Percentiles rank a stretch among this genome's conserved stretches.
These are phyloP conservation scores for Pseudopediastrum boryanum DNA, from an alignment of 139 green algal genomes.

Conservation along the genomic window DNA sequence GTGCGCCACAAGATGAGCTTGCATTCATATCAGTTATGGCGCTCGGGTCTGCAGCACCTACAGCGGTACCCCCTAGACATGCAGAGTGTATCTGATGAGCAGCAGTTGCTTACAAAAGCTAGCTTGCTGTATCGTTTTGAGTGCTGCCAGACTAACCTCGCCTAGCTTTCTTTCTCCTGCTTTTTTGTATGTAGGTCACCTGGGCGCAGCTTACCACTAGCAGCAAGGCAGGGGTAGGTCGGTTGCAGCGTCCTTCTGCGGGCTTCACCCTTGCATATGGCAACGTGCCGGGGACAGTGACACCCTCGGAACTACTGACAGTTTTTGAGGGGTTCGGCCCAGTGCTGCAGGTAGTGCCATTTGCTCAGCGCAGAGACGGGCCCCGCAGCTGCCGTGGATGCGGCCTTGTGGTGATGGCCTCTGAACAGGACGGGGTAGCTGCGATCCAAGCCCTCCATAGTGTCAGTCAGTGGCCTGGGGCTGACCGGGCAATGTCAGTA, in stretches of 20 bases:
- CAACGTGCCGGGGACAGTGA: constrained; percentile 19
- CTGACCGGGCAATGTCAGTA: constrained; percentile 27
- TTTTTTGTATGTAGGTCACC: constrained; percentile 18
- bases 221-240: constrained; percentile 13
- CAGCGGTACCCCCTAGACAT: not conserved
- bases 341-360: constrained; percentile 38
- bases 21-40: not conserved
- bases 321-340: constrained; percentile 30
- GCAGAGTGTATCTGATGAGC: not conserved
- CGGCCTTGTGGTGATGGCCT: constrained; percentile 29
- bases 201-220: constrained; percentile 38
- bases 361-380: constrained; percentile 28
- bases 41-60: not conserved
- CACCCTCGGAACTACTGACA: constrained; percentile 20
- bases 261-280: constrained; percentile 31
- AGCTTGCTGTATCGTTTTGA: not conserved
- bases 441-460: not conserved
- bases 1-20: not conserved
- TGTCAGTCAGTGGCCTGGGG: constrained; percentile 24
- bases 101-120: not conserved
- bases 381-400: constrained; percentile 17
- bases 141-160: not conserved
- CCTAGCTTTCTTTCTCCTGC: not conserved
- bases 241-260: not conserved
- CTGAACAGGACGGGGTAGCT: not conserved